Percentiles rank a stretch among this genome's conserved stretches.
phyloP scores from a whole-genome alignment of 805 yeast genomes.

The Naumovozyma castellii region DNA sequence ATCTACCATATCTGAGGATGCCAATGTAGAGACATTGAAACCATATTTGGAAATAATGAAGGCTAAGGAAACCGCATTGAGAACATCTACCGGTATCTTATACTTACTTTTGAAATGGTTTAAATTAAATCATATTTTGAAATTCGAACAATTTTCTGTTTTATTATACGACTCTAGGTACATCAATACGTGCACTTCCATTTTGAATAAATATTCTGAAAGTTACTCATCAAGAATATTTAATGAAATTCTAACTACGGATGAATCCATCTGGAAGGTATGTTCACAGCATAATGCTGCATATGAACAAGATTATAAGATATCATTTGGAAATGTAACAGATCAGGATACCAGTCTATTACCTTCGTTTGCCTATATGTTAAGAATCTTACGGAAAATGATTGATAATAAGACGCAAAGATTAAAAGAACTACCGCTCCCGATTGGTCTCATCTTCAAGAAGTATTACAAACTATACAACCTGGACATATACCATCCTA shows the following conservation, averaged over 20 bases:
- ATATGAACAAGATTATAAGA: too few species aligned
- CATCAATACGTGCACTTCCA: conserved; percentile 21
- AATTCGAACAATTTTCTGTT: conserved; percentile 64
- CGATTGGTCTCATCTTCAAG: conserved; percentile 27
- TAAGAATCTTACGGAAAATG: conserved; percentile 48
- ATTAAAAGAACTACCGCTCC: conserved; percentile 27
- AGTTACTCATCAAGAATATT: conserved; percentile 27
- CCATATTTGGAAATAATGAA: conserved; percentile 43
- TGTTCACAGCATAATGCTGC: conserved; percentile 15
- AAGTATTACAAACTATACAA: conserved; percentile 50
- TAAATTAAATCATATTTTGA: conserved; percentile 64
- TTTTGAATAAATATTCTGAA: conserved; percentile 23
- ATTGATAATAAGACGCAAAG: conserved; percentile 67
- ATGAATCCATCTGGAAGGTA: conserved; percentile 23
- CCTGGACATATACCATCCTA: conserved; percentile 52
- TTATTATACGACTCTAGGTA: conserved; percentile 66
- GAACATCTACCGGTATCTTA: conserved; percentile 48
- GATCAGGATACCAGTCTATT: conserved; percentile 6
- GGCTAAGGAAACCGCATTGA: conserved; percentile 54
- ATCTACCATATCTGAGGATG: conserved; percentile 7
- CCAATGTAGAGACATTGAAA: conserved; percentile 5
- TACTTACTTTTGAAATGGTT: conserved; percentile 62
- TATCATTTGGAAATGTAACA: too few species aligned
- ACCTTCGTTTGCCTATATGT: conserved; percentile 19
- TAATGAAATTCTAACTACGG: conserved; percentile 14